Conservation (phyloP, 352 stramenopile genomes). For the Phytopythium kandeliae region DNA sequence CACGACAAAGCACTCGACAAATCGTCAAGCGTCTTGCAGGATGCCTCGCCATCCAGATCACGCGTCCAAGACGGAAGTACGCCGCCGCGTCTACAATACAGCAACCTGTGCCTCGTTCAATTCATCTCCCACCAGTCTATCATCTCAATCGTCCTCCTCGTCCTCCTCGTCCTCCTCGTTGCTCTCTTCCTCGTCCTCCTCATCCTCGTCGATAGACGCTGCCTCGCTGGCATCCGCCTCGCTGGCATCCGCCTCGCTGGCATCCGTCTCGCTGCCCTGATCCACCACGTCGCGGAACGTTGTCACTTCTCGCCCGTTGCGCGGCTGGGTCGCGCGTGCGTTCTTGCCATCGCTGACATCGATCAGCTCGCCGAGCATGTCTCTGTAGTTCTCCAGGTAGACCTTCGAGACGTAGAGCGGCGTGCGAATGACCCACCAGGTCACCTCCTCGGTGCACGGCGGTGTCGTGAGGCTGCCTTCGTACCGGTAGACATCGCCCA, state of each 20-base stretch:
- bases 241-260: too few relatives aligned
- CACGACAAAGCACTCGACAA: too few relatives aligned
- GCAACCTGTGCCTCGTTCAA: too few relatives aligned
- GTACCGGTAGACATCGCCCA: constrained; percentile 40
- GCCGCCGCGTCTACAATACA: too few relatives aligned
- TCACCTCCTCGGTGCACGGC: constrained; percentile 23
- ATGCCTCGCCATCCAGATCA: too few relatives aligned
- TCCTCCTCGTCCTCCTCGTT: background rate
- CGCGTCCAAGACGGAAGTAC: too few relatives aligned
- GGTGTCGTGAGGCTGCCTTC: constrained; percentile 26
- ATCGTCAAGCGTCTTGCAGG: too few relatives aligned
- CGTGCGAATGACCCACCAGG: constrained; percentile 25
- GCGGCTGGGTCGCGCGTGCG: constrained; percentile 16
- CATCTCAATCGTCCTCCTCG: background rate
- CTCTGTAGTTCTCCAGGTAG: constrained; percentile 20
- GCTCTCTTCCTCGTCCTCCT: background rate
- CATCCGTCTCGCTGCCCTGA: background rate
- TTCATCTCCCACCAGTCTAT: background rate
- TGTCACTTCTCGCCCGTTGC: constrained; percentile 16
- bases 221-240: too few relatives aligned
- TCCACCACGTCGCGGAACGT: constrained; percentile 17
- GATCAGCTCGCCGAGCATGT: constrained; percentile 14
- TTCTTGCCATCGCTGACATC: constrained; percentile 21
- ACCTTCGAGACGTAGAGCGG: constrained; percentile 16
- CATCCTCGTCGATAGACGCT: too few relatives aligned